Base-by-base conservation (phyloP, 2,329 filamentous ascomycete genomes). In the Sarocladium brachiariae region DNA sequence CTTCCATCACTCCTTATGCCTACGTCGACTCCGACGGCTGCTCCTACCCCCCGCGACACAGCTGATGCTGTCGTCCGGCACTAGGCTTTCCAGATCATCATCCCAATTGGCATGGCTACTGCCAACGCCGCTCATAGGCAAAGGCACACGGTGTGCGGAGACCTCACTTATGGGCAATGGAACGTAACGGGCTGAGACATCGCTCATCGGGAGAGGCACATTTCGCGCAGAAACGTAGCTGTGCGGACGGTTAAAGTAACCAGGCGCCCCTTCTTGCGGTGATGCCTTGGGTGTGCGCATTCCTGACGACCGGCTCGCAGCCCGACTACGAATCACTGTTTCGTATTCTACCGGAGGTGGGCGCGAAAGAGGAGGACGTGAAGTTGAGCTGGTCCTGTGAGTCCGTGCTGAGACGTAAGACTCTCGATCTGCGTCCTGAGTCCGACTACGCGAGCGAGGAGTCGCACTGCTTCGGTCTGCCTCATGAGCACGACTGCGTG, bases 11-110 rank as follows among this genome's bases (percentile, higher is more conserved):
- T n/a, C n/a, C 18, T 18, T 31, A 33, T 47, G 43, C 43, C 43
- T 47, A 14, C 27, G 43, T 10, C 43, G 43, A 18, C 43, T 47
- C 5, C 25, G 43, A 14, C 43, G 43, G n/a, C 43, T 47, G 27
- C 43, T 47, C 43, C 60, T 62, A 53, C 57, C 71, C 19, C 78
- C n/a, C n/a, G n/a, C 80, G n/a, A 82, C 71, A 56, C 76, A 79
- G 60, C 78, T 82, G 51, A 84, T 80, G 58, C 80, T 83, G 59
- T 84, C 80, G 57, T 73, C 76, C 2, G 80, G 80, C 38, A 73
- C 77, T 31, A 84, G 67, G 57, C 77, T 81, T 46, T 69, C 72
- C 49, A 66, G 63, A 55, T 80, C 77, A 34, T 76, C 72, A 9
- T 76, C 71, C 62, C 68, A 70, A 35, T 64, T 60, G 8, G 64